A percentile compares a stretch with the other conserved stretches of the same genome.
Evolutionary conservation across 352 stramenopile genomes (phyloP).

Genomic region (Phytophthora chlamydospora): DNA sequence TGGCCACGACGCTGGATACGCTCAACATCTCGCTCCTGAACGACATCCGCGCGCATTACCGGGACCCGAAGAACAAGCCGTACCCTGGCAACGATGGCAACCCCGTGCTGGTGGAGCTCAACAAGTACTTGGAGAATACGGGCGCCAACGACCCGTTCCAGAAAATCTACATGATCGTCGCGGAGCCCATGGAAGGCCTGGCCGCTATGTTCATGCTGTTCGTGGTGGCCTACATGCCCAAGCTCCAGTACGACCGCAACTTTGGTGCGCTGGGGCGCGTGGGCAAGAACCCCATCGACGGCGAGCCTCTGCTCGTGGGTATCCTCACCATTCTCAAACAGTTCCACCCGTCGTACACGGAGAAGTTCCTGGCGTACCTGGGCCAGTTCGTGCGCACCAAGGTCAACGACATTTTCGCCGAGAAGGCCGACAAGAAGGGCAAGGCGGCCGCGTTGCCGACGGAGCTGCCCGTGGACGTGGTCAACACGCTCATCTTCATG

Average conservation of each 20-base stretch:
- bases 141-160: slow-evolving; percentile 93
- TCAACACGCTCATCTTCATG: slow-evolving; percentile 92
- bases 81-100: slow-evolving; percentile 82
- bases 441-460: slow-evolving; percentile 42
- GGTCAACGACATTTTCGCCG: slow-evolving; percentile 81
- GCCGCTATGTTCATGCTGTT: slow-evolving; percentile 93
- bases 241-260: slow-evolving; percentile 93
- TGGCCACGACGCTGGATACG: slow-evolving; percentile 89
- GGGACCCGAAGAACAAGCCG: slow-evolving; percentile 78
- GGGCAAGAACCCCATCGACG: slow-evolving; percentile 92
- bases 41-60: slow-evolving; percentile 90
- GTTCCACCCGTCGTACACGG: slow-evolving; percentile 95
- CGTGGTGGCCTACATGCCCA: slow-evolving; percentile 92
- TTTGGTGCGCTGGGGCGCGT: slow-evolving; percentile 91
- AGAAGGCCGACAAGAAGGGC: slow-evolving; percentile 58
- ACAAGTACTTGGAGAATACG: slow-evolving; percentile 93
- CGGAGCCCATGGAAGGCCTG: slow-evolving; percentile 90
- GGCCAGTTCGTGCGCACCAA: slow-evolving; percentile 93
- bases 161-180: slow-evolving; percentile 95
- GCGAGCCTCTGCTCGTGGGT: slow-evolving; percentile 90
- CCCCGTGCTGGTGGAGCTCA: slow-evolving; percentile 88
- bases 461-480: slow-evolving; percentile 78
- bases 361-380: slow-evolving; percentile 93
- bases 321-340: slow-evolving; percentile 95
- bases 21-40: slow-evolving; percentile 92